Evolutionary conservation across 495 filamentous ascomycete genomes (phyloP).

Genomic region (Venustampulla echinocandica): DNA sequence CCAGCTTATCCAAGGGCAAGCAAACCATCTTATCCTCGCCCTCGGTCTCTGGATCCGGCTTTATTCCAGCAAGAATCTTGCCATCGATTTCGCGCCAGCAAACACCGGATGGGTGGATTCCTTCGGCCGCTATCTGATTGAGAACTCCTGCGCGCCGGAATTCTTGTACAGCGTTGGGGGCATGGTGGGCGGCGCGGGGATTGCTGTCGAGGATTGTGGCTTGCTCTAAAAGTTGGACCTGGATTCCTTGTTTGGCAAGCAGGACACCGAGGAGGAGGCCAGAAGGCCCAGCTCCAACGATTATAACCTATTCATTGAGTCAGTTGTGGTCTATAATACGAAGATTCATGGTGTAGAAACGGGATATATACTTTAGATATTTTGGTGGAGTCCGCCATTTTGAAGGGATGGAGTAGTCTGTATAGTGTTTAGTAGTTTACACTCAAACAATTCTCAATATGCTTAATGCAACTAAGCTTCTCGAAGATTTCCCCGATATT

Average conservation of each 20-base stretch:
- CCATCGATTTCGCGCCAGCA: slow-evolving; percentile 43
- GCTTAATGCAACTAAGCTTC: too few species aligned
- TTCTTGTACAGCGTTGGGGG: slow-evolving; percentile 41
- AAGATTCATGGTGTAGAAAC: too few species aligned
- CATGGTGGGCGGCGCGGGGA: slow-evolving; percentile 48
- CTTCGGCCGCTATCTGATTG: slow-evolving; percentile 39
- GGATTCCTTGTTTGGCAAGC: slow-evolving; percentile 43
- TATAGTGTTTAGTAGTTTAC: too few species aligned
- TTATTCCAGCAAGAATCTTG: slow-evolving; percentile 28
- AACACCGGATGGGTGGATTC: slow-evolving; percentile 41
- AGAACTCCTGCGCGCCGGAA: slow-evolving; percentile 47
- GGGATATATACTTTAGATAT: too few species aligned
- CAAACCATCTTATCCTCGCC: slow-evolving; percentile 37
- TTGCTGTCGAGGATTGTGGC: slow-evolving; percentile 41
- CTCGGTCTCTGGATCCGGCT: slow-evolving; percentile 23
- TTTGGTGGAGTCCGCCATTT: too few species aligned
- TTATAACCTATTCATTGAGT: slow-evolving; percentile 34
- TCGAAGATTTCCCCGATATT: too few species aligned
- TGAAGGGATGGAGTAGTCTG: too few species aligned
- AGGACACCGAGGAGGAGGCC: slow-evolving; percentile 48
- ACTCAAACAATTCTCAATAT: too few species aligned
- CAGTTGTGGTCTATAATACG: too few species aligned
- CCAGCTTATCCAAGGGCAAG: slow-evolving; percentile 38
- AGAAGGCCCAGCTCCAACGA: slow-evolving; percentile 50
- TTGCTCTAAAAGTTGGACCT: slow-evolving; percentile 44